phyloP scores from a whole-genome alignment of 306 rosid genomes.

The Malus domestica region DNA sequence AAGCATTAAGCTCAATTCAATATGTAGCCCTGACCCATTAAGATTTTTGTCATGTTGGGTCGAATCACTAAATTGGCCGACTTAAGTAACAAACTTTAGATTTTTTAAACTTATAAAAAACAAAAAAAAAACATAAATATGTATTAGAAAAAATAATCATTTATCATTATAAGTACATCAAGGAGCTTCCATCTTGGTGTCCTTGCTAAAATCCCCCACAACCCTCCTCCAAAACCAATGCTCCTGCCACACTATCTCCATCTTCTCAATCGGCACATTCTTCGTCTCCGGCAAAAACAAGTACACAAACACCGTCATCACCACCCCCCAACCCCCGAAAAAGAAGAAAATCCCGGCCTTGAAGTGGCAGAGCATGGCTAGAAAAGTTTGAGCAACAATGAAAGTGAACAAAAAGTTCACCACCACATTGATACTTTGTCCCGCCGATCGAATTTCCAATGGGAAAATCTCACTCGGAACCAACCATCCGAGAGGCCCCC shows the following conservation, averaged over 20 bases:
- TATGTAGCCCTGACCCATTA: no score
- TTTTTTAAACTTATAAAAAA: no score
- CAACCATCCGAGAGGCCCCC: slow-evolving; percentile 70
- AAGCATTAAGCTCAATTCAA: no score
- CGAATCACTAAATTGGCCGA: no score
- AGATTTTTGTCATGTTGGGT: no score
- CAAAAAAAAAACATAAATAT: accelerated
- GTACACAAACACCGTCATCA: slow-evolving; percentile 52
- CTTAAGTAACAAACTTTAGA: no score
- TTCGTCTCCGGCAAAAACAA: slow-evolving; percentile 56
- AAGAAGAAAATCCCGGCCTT: slow-evolving; percentile 58
- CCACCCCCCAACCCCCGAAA: slow-evolving; percentile 51
- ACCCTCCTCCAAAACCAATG: slow-evolving; percentile 57
- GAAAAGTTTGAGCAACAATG: slow-evolving; percentile 54
- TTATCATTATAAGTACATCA: background rate
- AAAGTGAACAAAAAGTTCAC: slow-evolving; percentile 53
- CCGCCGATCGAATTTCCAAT: slow-evolving; percentile 52
- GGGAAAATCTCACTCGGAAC: slow-evolving; percentile 65
- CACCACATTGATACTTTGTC: slow-evolving; percentile 46
- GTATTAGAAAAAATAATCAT: no score
- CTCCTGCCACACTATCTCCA: slow-evolving; percentile 50
- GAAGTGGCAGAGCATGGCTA: slow-evolving; percentile 52
- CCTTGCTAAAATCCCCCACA: slow-evolving; percentile 17
- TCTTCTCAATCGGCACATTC: slow-evolving; percentile 49
- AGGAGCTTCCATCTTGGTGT: slow-evolving; percentile 1